phyloP scores from a whole-genome alignment of 2,329 filamentous ascomycete genomes.

The Fusarium sp. region DNA sequence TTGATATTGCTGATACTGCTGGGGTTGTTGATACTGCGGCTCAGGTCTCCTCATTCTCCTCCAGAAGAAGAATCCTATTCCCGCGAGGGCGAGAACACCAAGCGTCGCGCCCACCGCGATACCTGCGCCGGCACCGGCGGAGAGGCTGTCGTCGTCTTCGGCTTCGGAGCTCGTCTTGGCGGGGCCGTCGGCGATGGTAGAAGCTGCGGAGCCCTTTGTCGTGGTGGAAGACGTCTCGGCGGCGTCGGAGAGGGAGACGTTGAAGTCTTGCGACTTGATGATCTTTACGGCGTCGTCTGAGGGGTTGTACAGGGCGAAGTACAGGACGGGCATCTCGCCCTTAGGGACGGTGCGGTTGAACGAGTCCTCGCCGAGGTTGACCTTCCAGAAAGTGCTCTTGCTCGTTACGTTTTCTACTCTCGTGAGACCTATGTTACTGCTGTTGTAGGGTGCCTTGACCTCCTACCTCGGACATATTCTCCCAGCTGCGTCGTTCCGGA shows the following conservation, averaged over 20 bases:
- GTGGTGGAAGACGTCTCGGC: background rate
- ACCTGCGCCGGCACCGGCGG: slow-evolving; percentile 5
- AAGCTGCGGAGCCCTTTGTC: background rate
- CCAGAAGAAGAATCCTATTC: slow-evolving; percentile 11
- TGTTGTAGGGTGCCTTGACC: background rate
- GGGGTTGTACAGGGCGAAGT: slow-evolving; percentile 1
- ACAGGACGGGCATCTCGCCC: background rate
- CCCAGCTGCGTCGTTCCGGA: background rate
- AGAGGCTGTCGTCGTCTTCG: background rate
- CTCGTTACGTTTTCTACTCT: slow-evolving; percentile 11
- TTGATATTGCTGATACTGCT: background rate
- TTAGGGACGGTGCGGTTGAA: background rate
- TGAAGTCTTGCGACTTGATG: slow-evolving; percentile 10
- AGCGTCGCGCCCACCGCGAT: slow-evolving; percentile 7
- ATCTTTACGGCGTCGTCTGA: background rate
- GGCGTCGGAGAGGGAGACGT: background rate
- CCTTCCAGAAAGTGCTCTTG: slow-evolving; percentile 8
- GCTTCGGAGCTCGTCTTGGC: background rate
- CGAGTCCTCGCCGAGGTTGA: background rate
- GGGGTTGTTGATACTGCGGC: background rate
- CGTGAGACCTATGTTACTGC: background rate
- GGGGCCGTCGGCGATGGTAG: background rate
- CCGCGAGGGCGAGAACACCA: background rate
- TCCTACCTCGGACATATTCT: slow-evolving; percentile 6
- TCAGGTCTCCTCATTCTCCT: background rate